Evolutionary conservation across 2,329 filamentous ascomycete species (phyloP), one percentile per base, ranked within the genome.

Genomic region (Aureobasidium sp.): DNA sequence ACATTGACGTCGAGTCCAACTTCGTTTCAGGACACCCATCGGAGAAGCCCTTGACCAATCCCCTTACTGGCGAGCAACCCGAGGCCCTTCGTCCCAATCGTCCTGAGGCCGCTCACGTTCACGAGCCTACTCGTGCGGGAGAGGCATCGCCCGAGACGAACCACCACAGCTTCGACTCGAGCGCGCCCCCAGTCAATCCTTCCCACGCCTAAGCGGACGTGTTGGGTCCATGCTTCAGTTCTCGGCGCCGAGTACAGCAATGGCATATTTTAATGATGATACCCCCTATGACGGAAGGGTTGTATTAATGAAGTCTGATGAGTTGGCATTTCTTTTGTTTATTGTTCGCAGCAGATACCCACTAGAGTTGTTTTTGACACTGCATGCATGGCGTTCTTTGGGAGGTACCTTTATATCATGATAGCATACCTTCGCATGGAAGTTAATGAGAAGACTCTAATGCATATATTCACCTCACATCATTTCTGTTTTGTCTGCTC

Each of bases 301-400:
- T 44, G 50, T 36, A 39, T 39, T 59, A 59, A 59, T 59, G 41
- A 46, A 47, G 27, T 13, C 5, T 46, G 41, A 53, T 1, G 37
- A 51, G 48, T 20, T 48, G 8, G 27, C n/a, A 27, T 36, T 47
- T 26, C n/a, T 26, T 37, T 62, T 51, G 34, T 37, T 51, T 61
- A 43, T 51, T 61, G 59, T 10, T 61, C 36, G 55, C 55, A 59
- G 43, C 55, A 59, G 55, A 61, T 61, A 61, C 59, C 59, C 59
- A 48, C 13, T 37, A 57, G 41, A 57, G 53, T 57, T 57, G 39
- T 9, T 44, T 56, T n/a, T 29, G 15, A 44, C 17, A 57, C 53
- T 59, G 55, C 55, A 59, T 59, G 55, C 55, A 48, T 29, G 55
- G 48, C 59, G 59, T 60, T 47, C 20, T 20, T 29, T 43, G 26